These are phyloP conservation scores for Myriangium duriaei DNA, from an alignment of 2,329 filamentous ascomycete species.

Conservation along the genomic window DNA sequence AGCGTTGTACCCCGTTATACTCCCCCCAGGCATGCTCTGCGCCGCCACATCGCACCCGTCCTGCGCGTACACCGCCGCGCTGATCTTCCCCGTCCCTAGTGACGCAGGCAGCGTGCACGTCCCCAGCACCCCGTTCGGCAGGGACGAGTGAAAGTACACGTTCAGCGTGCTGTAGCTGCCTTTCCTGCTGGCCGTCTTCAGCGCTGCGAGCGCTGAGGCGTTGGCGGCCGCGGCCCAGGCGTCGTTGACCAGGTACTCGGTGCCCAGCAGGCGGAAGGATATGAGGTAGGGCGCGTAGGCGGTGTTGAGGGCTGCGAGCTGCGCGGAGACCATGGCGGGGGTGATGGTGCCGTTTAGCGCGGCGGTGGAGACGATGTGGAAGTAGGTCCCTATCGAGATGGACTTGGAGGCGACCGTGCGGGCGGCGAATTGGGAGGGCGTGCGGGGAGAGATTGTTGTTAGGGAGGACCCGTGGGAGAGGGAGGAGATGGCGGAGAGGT, in stretches of 20 bases:
- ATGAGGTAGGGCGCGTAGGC: conserved; percentile 40
- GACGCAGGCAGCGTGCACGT: conserved; percentile 39
- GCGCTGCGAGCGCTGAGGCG: conserved; percentile 33
- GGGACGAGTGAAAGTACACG: conserved; percentile 47
- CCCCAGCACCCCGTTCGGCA: conserved; percentile 37
- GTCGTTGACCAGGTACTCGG: conserved; percentile 41
- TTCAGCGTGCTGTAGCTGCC: conserved; percentile 44
- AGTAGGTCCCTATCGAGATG: conserved; percentile 30
- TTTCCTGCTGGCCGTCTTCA: conserved; percentile 42
- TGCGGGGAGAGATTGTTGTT: conserved; percentile 12
- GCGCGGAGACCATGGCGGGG: conserved; percentile 27
- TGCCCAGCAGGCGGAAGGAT: conserved; percentile 36
- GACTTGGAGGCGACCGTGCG: conserved; percentile 14
- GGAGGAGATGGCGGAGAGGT: conserved; percentile 27
- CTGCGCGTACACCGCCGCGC: conserved; percentile 30
- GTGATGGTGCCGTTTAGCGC: conserved; percentile 27
- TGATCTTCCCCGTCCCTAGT: conserved; percentile 26
- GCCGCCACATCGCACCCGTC: conserved; percentile 47
- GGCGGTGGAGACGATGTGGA: conserved; percentile 32
- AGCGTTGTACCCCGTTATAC: conserved; percentile 36
- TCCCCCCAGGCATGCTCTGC: conserved; percentile 43
- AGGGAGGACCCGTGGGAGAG: conserved; percentile 18
- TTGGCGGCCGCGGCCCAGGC: conserved; percentile 40
- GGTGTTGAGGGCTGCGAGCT: conserved; percentile 28
- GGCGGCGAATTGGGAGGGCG: conserved; percentile 17